Conservation (phyloP, 2,329 filamentous ascomycete species). For the Exserohilum turcica region DNA sequence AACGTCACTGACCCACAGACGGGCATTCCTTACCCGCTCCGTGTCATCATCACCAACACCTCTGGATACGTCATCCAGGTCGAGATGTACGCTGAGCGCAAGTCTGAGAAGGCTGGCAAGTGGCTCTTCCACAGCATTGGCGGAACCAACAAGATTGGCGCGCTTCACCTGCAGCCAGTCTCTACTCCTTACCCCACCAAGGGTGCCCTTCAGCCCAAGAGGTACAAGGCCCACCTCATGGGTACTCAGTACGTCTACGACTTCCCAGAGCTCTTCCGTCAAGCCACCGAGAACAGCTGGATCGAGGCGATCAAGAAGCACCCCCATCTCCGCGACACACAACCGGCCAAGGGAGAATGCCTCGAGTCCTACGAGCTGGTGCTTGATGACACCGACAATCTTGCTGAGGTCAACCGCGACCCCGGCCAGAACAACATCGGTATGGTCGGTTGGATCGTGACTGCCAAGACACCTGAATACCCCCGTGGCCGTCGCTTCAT, state of each 20-base stretch:
- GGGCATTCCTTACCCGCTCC: conserved; percentile 85
- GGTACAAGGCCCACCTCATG: conserved; percentile 99
- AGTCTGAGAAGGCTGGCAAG: conserved; percentile 90
- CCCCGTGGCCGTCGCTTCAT: conserved; percentile 90
- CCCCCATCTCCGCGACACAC: conserved; percentile 74
- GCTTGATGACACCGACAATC: conserved; percentile 88
- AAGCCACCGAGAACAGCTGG: conserved; percentile 97
- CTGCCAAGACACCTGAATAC: conserved; percentile 93
- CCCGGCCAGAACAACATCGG: conserved; percentile 94
- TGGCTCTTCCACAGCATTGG: conserved; percentile 99
- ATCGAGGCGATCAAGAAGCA: conserved; percentile 74
- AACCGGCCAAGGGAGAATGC: conserved; percentile 85
- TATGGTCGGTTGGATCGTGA: conserved; percentile 98
- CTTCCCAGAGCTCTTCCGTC: conserved; percentile 98
- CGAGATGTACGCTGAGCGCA: conserved; percentile 96
- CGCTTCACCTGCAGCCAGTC: conserved; percentile 91
- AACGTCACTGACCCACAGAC: conserved; percentile 91
- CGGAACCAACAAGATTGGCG: conserved; percentile 90
- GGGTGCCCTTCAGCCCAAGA: conserved; percentile 97
- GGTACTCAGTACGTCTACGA: conserved; percentile 99
- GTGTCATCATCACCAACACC: conserved; percentile 97
- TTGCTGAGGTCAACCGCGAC: conserved; percentile 91
- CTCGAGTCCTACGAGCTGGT: conserved; percentile 94
- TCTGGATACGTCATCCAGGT: conserved; percentile 98
- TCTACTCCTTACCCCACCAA: conserved; percentile 95